phyloP scores from a whole-genome alignment of 192 early-diverging fungal species.

The Coemansia sp. region DNA sequence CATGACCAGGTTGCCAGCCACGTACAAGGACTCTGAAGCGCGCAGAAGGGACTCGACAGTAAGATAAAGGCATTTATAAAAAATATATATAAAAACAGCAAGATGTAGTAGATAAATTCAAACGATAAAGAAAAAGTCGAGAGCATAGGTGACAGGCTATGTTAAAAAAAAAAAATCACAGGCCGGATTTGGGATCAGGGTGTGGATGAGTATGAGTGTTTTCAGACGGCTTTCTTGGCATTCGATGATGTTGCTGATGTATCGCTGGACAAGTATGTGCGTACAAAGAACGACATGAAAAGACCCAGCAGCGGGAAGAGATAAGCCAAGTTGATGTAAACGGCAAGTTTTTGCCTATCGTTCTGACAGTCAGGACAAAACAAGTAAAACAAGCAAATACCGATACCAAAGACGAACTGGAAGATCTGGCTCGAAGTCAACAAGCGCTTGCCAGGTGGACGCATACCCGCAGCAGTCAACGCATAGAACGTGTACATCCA shows the following conservation, averaged over 20 bases:
- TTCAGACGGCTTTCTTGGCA: background rate
- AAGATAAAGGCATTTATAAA: constrained; percentile 1
- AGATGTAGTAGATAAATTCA: background rate
- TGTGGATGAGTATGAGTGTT: background rate
- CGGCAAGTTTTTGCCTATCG: constrained; percentile 64
- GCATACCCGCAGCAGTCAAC: constrained; percentile 68
- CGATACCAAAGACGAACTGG: constrained; percentile 80
- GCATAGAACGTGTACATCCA: constrained; percentile 90
- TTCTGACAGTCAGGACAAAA: constrained; percentile 66
- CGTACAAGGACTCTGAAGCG: background rate
- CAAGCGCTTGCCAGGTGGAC: constrained; percentile 78
- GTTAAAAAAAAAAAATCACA: background rate
- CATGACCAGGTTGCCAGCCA: background rate
- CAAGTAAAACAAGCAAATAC: constrained; percentile 67
- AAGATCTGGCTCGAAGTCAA: constrained; percentile 84
- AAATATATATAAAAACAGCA: background rate
- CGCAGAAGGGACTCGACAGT: background rate
- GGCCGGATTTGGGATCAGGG: background rate
- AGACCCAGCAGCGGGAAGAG: constrained; percentile 76
- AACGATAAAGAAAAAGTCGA: background rate
- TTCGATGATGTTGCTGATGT: background rate
- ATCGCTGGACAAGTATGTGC: constrained; percentile 59
- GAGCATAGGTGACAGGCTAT: too few species aligned
- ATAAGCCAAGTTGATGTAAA: constrained; percentile 72
- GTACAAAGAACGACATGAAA: constrained; percentile 78